Conservation (phyloP, 164 flowering plant genomes). For the Euptelea pleiosperma region DNA sequence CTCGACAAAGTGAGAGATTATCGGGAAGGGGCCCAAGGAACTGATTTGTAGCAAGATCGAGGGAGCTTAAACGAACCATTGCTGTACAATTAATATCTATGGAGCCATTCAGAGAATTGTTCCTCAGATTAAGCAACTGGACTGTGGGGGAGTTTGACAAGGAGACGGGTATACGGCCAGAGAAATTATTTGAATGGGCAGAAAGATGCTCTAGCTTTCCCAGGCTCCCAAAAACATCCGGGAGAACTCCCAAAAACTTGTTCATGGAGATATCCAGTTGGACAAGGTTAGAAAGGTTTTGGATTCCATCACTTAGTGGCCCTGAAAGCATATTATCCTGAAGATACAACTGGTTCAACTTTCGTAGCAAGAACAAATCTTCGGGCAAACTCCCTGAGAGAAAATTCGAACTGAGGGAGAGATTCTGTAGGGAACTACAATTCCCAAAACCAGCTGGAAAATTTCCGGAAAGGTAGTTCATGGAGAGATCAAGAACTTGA, state of each 20-base stretch:
- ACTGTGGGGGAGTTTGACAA: constrained; percentile 38
- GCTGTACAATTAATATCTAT: constrained; percentile 43
- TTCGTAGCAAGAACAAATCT: constrained; percentile 28
- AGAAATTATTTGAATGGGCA: constrained; percentile 39
- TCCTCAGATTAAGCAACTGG: too few relatives aligned
- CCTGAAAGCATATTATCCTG: constrained; percentile 40
- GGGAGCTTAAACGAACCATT: too few relatives aligned
- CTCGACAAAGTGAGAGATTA: constrained; percentile 37
- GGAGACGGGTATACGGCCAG: constrained; percentile 41
- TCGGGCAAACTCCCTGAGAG: constrained; percentile 31
- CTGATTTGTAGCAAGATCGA: too few relatives aligned
- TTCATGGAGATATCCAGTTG: constrained; percentile 46
- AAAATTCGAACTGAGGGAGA: constrained; percentile 26
- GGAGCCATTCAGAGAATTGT: constrained; percentile 33
- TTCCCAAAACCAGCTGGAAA: constrained; percentile 27
- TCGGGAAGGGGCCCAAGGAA: constrained; percentile 41
- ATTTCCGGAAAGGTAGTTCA: too few relatives aligned
- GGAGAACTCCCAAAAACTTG: constrained; percentile 38
- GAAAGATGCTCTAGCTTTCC: too few relatives aligned
- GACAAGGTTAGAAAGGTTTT: constrained; percentile 42
- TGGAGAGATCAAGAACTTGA: constrained; percentile 18
- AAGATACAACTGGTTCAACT: constrained; percentile 26
- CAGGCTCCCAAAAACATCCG: constrained; percentile 44
- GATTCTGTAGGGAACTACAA: constrained; percentile 28
- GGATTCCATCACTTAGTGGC: too few relatives aligned